Conservation (phyloP, 169 alveolate species). For the Cryptosporidium baileyi region DNA sequence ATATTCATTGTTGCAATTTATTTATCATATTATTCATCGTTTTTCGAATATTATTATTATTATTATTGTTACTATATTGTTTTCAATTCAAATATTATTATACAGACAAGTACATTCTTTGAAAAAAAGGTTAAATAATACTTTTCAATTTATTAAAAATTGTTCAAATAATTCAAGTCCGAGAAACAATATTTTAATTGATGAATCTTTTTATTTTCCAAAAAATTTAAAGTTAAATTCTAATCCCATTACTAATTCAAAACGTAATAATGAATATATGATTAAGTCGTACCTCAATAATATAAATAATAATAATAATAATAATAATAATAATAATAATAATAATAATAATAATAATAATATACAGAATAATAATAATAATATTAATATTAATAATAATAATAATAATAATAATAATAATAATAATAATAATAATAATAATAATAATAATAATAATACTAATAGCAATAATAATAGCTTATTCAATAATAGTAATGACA, state of each 20-base stretch:
- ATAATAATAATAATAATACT: no score
- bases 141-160: conserved; percentile 39
- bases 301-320: background rate
- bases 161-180: conserved; percentile 7
- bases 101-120: conserved; percentile 17
- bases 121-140: conserved; percentile 49
- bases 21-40: background rate
- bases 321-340: no score
- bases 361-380: no score
- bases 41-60: background rate
- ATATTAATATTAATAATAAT: no score
- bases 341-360: no score
- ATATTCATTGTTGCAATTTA: background rate
- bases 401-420: no score
- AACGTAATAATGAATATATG: background rate
- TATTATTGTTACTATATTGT: background rate
- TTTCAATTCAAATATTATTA: conserved; percentile 1
- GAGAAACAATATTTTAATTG: conserved; percentile 5
- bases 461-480: background rate
- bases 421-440: no score
- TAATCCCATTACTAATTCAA: conserved; percentile 19
- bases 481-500: background rate
- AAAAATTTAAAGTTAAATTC: conserved; percentile 28
- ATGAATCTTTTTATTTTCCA: conserved; percentile 1
- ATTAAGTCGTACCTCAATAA: background rate